Evolutionary conservation across 1,284 basidiomycete species (phyloP).

Genomic region (Rhodotorula sp.): DNA sequence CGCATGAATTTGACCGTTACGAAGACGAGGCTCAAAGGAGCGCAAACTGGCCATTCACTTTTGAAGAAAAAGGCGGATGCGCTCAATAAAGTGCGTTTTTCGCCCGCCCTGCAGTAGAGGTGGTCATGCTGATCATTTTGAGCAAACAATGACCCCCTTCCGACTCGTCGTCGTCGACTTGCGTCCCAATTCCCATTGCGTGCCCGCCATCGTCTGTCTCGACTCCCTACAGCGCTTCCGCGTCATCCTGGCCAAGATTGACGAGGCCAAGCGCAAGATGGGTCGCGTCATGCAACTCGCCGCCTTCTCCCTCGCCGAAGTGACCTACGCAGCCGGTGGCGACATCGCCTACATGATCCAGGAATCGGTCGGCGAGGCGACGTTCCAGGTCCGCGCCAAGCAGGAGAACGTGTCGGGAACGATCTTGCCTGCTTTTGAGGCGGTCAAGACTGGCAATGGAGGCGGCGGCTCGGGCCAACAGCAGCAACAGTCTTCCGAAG

Average conservation of each 20-base stretch:
- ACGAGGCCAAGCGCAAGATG: conserved; percentile 99
- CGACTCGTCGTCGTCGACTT: neutral
- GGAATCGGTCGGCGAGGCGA: conserved; percentile 65
- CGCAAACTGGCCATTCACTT: conserved; percentile 94
- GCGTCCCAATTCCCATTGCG: neutral
- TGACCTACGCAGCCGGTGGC: conserved; percentile 86
- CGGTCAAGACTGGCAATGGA: conserved; percentile 59
- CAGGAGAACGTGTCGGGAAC: conserved; percentile 99
- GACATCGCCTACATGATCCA: conserved; percentile 95
- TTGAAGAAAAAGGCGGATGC: conserved; percentile 81
- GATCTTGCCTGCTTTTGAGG: conserved; percentile 92
- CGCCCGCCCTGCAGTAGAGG: neutral
- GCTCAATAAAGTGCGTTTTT: conserved; percentile 36
- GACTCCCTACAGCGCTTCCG: conserved; percentile 42
- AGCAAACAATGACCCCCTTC: neutral
- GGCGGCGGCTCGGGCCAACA: neutral
- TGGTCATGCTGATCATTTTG: neutral
- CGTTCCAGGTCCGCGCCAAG: conserved; percentile 88
- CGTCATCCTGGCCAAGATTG: conserved; percentile 55
- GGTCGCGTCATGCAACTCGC: conserved; percentile 97
- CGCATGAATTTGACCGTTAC: conserved; percentile 72
- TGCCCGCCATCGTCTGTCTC: neutral
- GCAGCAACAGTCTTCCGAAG: neutral
- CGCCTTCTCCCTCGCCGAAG: conserved; percentile 97
- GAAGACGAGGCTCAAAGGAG: conserved; percentile 88